Conservation (phyloP, 2,329 filamentous ascomycete genomes). For the Hymenoscyphus fraxineus region DNA sequence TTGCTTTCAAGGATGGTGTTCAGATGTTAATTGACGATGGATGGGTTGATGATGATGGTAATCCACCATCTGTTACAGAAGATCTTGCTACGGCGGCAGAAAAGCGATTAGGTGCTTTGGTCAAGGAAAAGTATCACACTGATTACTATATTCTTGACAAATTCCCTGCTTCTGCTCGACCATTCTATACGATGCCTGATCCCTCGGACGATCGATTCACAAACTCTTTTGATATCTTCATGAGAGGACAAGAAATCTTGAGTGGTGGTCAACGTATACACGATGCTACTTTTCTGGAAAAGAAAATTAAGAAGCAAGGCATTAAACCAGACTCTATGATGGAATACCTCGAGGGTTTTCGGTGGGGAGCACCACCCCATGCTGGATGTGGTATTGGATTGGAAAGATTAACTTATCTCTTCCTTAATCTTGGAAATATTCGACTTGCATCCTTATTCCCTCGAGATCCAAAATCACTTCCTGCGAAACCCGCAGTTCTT, state of each 20-base stretch:
- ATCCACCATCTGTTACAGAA: conserved; percentile 65
- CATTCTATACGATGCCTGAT: conserved; percentile 89
- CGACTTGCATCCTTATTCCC: conserved; percentile 83
- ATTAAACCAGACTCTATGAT: conserved; percentile 81
- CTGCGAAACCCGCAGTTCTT: conserved; percentile 57
- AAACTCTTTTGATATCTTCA: conserved; percentile 93
- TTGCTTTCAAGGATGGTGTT: conserved; percentile 76
- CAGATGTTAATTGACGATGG: conserved; percentile 75
- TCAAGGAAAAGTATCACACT: conserved; percentile 81
- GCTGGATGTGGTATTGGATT: conserved; percentile 87
- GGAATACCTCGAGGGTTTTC: conserved; percentile 84
- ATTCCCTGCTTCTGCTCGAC: conserved; percentile 78
- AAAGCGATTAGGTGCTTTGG: conserved; percentile 76
- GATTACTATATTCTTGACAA: conserved; percentile 96
- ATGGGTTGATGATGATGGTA: conserved; percentile 73
- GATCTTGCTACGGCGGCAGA: conserved; percentile 84
- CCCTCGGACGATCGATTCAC: conserved; percentile 68
- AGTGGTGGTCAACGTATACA: conserved; percentile 93
- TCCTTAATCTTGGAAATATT: conserved; percentile 85
- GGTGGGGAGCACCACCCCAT: conserved; percentile 83
- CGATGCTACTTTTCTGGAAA: conserved; percentile 67
- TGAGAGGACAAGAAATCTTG: conserved; percentile 88
- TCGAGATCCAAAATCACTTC: conserved; percentile 83
- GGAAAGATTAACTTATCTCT: conserved; percentile 81
- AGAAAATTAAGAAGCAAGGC: conserved; percentile 71